Base-by-base conservation (phyloP, 2,329 filamentous ascomycete genomes). In the Neonectria punicea region DNA sequence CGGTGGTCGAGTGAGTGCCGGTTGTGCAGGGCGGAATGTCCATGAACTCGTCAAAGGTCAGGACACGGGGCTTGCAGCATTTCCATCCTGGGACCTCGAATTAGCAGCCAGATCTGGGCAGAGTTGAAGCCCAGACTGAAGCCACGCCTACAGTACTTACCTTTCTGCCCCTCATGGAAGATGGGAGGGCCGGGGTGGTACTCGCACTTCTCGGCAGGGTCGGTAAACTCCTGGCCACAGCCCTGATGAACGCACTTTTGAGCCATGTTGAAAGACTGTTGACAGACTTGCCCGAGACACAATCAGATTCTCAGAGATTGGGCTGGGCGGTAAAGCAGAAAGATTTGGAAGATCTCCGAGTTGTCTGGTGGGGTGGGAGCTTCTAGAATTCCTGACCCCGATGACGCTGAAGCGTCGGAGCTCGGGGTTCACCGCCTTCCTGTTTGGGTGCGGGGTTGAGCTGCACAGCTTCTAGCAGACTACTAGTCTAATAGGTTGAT, bases 1-100 rank as follows among this genome's bases (percentile, higher is more conserved):
- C 95, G 67, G 96, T 92, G 13, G 93, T 94, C 64, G 93, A 96
- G 84, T 99, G 96, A 75, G 91, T 94, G 75, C 96, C 96, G 13
- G 90, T 92, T 28, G 96, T 97, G 86, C 96, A 99, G 41, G 96
- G 95, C 54, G 92, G 85, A 74, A 99, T 98, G 66, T 85, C 80
- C 80, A 99, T 93, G 85, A 99, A 99, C 82, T 99, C 96, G 82
- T 99, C 96, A 79, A 99, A 99, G 65, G 94, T 98, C 74, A 99
- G 86, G 74, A 98, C 94, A 76, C 96, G 92, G 62, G 94, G 92
- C 83, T 98, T 98, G 88, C 96, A 99, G 85, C 96, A 99, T 84
- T 97, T 97, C 95, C 96, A 98, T 77, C 96, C 95, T 98, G 75
- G 13, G 16, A 16, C 28, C 32, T 30, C 14, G 49, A 13, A 54